These are phyloP conservation scores for Amanita phalloides DNA, from an alignment of 768 basidiomycete species.

Conservation along the genomic window DNA sequence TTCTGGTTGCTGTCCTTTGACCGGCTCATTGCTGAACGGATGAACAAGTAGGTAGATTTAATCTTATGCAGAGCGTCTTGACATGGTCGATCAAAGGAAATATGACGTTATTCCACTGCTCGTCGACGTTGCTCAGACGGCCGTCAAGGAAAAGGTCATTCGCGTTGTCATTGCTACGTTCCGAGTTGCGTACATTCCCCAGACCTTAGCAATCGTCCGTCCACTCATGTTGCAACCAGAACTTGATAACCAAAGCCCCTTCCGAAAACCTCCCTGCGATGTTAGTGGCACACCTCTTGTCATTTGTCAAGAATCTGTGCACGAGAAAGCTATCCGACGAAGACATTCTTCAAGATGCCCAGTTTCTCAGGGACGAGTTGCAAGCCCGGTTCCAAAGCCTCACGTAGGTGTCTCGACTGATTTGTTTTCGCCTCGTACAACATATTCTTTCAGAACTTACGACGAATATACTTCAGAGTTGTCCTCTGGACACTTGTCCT, in stretches of 20 bases:
- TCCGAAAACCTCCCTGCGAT: slow-evolving; percentile 84
- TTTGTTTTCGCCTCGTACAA: not conserved
- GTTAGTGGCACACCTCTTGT: slow-evolving; percentile 79
- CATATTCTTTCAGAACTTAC: slow-evolving; percentile 54
- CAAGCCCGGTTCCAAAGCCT: slow-evolving; percentile 76
- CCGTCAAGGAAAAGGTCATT: slow-evolving; percentile 95
- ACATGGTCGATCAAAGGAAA: slow-evolving; percentile 37
- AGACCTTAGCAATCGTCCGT: not conserved
- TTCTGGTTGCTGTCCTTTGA: slow-evolving; percentile 95
- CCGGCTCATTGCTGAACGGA: slow-evolving; percentile 68
- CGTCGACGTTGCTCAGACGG: slow-evolving; percentile 73
- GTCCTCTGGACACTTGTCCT: slow-evolving; percentile 80
- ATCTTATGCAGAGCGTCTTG: not conserved
- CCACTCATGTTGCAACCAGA: slow-evolving; percentile 31
- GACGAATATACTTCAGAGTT: slow-evolving; percentile 94
- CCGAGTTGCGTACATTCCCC: slow-evolving; percentile 34
- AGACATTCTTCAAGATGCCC: slow-evolving; percentile 86
- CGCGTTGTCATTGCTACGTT: slow-evolving; percentile 90
- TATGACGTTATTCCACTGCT: slow-evolving; percentile 85
- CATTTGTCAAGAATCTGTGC: slow-evolving; percentile 78
- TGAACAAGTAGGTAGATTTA: slow-evolving; percentile 63
- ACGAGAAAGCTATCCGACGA: slow-evolving; percentile 90
- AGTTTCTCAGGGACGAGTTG: slow-evolving; percentile 82
- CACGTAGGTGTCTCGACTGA: slow-evolving; percentile 45
- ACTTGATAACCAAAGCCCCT: slow-evolving; percentile 85